Percentiles rank a stretch among this genome's conserved stretches.
phyloP scores from a whole-genome alignment of 1,284 basidiomycete genomes.

The Ustilago xerochloae region DNA sequence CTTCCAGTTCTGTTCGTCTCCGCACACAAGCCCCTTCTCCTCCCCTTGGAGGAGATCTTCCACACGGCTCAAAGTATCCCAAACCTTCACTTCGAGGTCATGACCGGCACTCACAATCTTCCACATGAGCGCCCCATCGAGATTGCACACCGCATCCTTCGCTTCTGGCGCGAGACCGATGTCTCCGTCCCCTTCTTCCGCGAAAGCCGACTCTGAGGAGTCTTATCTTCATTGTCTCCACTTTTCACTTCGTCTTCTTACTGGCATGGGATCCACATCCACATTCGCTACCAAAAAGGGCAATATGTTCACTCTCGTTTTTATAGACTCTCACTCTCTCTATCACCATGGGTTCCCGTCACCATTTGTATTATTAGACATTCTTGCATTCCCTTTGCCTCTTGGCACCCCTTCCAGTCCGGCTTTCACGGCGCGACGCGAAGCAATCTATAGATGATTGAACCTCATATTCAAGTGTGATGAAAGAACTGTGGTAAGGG shows the following conservation, averaged over 20 bases:
- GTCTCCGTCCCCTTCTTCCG: slow-evolving; percentile 33
- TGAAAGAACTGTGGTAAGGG: too few species aligned
- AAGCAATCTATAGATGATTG: slow-evolving; percentile 2
- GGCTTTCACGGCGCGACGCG: background rate
- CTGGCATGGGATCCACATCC: slow-evolving; percentile 11
- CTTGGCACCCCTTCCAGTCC: background rate
- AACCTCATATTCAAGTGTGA: too few species aligned
- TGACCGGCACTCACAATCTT: slow-evolving; percentile 47
- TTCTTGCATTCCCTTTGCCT: background rate
- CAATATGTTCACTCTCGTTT: background rate
- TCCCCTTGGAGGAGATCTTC: slow-evolving; percentile 41
- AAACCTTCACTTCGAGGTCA: slow-evolving; percentile 44
- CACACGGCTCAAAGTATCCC: slow-evolving; percentile 40
- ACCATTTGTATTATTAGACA: slow-evolving; percentile 14
- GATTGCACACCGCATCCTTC: slow-evolving; percentile 41
- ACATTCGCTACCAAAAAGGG: slow-evolving; percentile 1
- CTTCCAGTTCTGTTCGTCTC: slow-evolving; percentile 38
- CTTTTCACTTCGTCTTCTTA: background rate
- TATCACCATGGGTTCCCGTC: slow-evolving; percentile 15
- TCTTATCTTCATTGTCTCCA: background rate
- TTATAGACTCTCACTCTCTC: slow-evolving; percentile 2
- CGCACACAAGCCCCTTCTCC: slow-evolving; percentile 40
- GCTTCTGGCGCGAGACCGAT: slow-evolving; percentile 46
- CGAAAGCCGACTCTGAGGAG: slow-evolving; percentile 36
- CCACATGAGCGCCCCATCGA: slow-evolving; percentile 41